Conservation (phyloP, 2,329 filamentous ascomycete genomes). For the Thyridium curvatum region DNA sequence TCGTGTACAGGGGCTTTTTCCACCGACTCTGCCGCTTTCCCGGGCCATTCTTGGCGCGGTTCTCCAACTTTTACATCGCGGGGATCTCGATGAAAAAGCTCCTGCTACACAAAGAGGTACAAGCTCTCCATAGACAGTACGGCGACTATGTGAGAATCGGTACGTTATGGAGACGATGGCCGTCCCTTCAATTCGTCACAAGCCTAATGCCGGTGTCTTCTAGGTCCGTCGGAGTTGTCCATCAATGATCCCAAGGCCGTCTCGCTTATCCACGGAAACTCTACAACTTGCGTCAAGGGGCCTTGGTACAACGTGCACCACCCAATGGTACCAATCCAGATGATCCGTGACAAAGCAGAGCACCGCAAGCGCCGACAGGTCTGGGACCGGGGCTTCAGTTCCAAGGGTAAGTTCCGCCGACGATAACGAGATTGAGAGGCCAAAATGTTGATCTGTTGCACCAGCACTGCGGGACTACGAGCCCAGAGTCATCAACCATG, state of each 20-base stretch:
- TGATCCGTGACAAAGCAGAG: constrained; percentile 8
- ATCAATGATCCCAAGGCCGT: not conserved
- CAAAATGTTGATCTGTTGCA: too few relatives aligned
- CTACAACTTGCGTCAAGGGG: constrained; percentile 9
- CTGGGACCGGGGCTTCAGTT: constrained; percentile 11
- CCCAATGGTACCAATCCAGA: constrained; percentile 10
- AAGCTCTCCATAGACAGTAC: too few relatives aligned
- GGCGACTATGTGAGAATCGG: too few relatives aligned
- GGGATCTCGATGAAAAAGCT: too few relatives aligned
- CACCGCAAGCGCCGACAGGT: constrained; percentile 9
- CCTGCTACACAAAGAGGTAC: too few relatives aligned
- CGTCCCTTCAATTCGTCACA: too few relatives aligned
- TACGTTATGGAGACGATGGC: too few relatives aligned
- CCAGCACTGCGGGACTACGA: constrained; percentile 16
- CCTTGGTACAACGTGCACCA: constrained; percentile 10
- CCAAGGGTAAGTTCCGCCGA: not conserved
- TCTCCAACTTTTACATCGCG: constrained; percentile 41
- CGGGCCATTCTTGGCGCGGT: constrained; percentile 55
- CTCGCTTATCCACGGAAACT: not conserved
- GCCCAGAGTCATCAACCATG: constrained; percentile 12
- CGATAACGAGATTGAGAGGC: not conserved
- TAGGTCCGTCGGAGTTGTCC: constrained; percentile 9
- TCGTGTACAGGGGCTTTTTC: constrained; percentile 54
- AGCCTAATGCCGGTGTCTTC: too few relatives aligned
- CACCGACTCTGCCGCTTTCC: constrained; percentile 61